These are phyloP conservation scores for Debaryomycetaceae sp. DNA, from an alignment of 1,139 yeast genomes.

Conservation along the genomic window DNA sequence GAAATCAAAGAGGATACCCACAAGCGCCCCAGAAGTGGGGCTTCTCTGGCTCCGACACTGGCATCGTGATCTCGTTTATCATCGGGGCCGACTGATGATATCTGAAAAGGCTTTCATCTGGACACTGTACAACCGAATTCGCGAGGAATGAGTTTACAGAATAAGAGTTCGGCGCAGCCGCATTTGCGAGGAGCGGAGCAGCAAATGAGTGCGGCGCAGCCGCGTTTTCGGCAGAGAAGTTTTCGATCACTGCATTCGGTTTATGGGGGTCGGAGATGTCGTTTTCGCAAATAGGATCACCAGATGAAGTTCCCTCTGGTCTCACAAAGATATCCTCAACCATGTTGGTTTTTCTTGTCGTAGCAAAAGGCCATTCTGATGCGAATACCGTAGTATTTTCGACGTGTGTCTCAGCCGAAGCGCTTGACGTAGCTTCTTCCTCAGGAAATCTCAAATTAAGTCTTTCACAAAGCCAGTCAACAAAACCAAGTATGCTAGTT, in stretches of 20 bases:
- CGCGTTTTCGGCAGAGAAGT: no score
- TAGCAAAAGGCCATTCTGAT: constrained; percentile 1
- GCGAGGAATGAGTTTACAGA: not conserved
- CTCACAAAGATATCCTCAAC: constrained; percentile 5
- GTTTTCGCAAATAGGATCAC: no score
- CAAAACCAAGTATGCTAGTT: constrained; percentile 6
- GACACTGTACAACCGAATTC: not conserved
- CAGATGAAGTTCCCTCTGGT: no score
- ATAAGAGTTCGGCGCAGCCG: not conserved
- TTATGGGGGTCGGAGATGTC: no score
- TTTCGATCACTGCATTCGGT: no score
- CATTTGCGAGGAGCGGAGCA: no score
- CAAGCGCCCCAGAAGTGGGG: constrained; percentile 9
- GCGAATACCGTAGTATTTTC: no score
- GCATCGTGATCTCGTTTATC: no score
- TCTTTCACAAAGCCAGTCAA: constrained; percentile 10
- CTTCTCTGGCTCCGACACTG: not conserved
- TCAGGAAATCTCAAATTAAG: not conserved
- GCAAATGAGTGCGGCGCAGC: no score
- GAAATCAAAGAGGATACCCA: constrained; percentile 6
- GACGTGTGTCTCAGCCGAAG: not conserved
- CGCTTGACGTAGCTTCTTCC: not conserved
- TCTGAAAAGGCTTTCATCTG: no score
- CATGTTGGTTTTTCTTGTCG: not conserved
- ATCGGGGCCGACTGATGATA: no score